phyloP scores from a whole-genome alignment of 495 filamentous ascomycete species.

The Haplographium delicatum region DNA sequence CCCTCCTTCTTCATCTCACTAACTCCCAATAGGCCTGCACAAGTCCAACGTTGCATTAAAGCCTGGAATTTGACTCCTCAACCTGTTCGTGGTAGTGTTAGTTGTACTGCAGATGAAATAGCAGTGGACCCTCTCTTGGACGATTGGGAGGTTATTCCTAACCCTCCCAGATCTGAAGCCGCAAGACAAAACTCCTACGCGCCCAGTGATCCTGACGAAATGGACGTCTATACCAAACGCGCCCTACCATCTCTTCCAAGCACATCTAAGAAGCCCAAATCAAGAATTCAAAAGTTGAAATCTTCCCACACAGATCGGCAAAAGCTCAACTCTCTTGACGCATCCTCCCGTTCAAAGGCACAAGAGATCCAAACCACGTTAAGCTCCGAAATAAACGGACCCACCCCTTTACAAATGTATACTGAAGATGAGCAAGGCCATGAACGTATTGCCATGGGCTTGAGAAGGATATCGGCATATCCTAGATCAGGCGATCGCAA shows the following conservation, averaged over 20 bases:
- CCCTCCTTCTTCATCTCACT: background rate
- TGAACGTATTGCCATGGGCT: conserved; percentile 12
- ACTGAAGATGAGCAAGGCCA: conserved; percentile 5
- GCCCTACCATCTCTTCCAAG: conserved; percentile 15
- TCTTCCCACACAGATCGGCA: background rate
- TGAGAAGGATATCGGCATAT: too few species aligned
- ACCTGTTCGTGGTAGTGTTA: too few species aligned
- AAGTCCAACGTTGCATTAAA: conserved; percentile 11
- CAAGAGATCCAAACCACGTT: conserved; percentile 10
- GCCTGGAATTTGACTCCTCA: conserved; percentile 14
- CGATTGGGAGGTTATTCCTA: conserved; percentile 6
- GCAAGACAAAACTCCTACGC: background rate
- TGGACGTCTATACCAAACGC: conserved; percentile 1
- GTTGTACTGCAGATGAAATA: too few species aligned
- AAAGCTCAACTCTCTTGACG: conserved; percentile 3
- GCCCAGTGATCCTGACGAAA: conserved; percentile 7
- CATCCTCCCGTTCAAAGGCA: background rate
- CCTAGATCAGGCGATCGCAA: background rate
- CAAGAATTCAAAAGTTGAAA: background rate
- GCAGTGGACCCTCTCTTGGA: background rate
- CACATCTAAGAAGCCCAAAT: background rate
- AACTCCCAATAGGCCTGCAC: conserved; percentile 8
- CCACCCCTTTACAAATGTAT: conserved; percentile 10
- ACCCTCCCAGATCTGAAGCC: background rate
- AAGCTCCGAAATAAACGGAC: background rate